A percentile compares a stretch with the other conserved stretches of the same genome.
phyloP scores from a whole-genome alignment of 2,329 filamentous ascomycete genomes.

The Pseudocercospora musae region DNA sequence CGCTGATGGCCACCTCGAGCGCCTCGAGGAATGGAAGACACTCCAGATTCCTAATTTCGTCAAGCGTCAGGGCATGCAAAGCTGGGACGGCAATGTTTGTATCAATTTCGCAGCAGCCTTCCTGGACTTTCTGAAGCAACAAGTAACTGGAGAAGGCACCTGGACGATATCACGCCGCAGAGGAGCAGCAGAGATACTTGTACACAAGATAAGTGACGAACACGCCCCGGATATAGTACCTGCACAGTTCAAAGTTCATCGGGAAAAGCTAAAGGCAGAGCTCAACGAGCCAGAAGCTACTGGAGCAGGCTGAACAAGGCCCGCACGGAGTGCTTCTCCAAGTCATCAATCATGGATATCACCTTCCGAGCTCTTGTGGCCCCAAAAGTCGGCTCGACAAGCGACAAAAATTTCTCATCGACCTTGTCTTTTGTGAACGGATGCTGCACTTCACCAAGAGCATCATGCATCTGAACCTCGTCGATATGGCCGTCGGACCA shows the following conservation, averaged over 20 bases:
- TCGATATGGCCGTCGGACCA: conserved; percentile 26
- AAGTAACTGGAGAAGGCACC: conserved; percentile 62
- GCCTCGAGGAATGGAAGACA: conserved; percentile 76
- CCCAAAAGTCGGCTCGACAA: conserved; percentile 27
- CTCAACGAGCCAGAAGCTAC: neutral
- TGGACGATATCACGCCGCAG: conserved; percentile 73
- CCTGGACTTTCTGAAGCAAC: conserved; percentile 52
- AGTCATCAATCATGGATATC: conserved; percentile 21
- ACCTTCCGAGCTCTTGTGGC: conserved; percentile 22
- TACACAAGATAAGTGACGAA: conserved; percentile 57
- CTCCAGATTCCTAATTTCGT: conserved; percentile 73
- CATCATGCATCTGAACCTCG: conserved; percentile 23
- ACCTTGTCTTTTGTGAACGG: conserved; percentile 31
- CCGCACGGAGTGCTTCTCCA: conserved; percentile 23
- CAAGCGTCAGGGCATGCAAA: conserved; percentile 59
- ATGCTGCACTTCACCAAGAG: conserved; percentile 31
- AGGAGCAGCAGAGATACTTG: conserved; percentile 63
- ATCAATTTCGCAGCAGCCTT: conserved; percentile 84
- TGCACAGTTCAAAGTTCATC: conserved; percentile 11
- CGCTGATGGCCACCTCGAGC: conserved; percentile 65
- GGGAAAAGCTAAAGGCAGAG: conserved; percentile 9
- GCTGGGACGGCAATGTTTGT: conserved; percentile 90
- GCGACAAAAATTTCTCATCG: conserved; percentile 30
- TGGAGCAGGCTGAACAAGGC: conserved; percentile 21
- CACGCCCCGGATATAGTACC: conserved; percentile 17